Conservation (phyloP, 768 basidiomycete genomes). For the Lentinula lateritia region DNA sequence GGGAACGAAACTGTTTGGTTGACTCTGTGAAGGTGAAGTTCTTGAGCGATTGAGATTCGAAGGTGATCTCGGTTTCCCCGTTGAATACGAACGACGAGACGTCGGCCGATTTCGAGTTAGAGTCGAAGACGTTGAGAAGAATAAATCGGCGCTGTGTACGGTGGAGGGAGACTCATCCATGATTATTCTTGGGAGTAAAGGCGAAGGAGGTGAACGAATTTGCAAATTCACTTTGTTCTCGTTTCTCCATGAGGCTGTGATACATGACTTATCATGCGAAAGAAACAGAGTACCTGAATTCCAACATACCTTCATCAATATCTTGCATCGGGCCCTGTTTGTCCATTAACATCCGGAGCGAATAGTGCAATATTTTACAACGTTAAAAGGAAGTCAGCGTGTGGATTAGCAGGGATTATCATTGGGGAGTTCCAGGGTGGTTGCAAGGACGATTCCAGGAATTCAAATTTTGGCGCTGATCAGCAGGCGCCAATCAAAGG, state of each 20-base stretch:
- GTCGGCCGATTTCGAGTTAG: not conserved
- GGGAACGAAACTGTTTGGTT: not conserved
- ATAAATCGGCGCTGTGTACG: constrained; percentile 18
- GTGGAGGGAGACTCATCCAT: constrained; percentile 10
- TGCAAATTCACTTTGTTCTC: not conserved
- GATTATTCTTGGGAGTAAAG: not conserved
- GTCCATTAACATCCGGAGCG: not conserved
- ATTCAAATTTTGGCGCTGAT: no score
- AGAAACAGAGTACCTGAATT: not conserved
- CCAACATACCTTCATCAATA: not conserved
- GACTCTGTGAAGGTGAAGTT: not conserved
- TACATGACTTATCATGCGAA: not conserved
- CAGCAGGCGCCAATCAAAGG: no score
- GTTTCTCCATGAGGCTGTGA: constrained; percentile 5
- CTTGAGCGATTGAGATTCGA: constrained; percentile 18
- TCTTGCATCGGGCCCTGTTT: not conserved
- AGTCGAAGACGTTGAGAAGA: constrained; percentile 17
- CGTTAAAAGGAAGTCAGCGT: no score
- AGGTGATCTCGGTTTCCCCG: not conserved
- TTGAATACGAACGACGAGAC: not conserved
- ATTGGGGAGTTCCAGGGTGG: no score
- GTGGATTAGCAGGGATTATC: no score
- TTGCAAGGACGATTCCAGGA: no score
- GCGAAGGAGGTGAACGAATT: constrained; percentile 18
- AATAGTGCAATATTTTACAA: no score